phyloP scores from a whole-genome alignment of 2,329 filamentous ascomycete genomes.

The Fusarium virguliforme region DNA sequence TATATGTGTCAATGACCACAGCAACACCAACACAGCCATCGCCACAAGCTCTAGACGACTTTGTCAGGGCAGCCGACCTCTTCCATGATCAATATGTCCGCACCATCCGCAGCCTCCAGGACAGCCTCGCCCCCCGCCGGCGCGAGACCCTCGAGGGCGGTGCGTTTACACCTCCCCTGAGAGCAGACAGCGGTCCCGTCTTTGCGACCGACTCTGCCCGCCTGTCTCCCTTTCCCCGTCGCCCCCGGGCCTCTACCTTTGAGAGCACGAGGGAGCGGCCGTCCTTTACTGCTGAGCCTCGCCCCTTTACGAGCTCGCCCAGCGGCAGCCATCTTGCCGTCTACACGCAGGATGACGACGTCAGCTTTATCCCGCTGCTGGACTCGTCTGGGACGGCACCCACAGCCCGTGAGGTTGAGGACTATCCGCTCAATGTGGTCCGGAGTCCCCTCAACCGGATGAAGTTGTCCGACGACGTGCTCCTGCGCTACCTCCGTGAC shows the following conservation, averaged over 20 bases:
- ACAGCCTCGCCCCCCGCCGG: slow-evolving; percentile 44
- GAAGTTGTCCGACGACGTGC: slow-evolving; percentile 59
- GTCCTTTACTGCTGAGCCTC: slow-evolving; percentile 46
- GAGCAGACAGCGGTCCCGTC: slow-evolving; percentile 44
- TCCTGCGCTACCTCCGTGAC: slow-evolving; percentile 61
- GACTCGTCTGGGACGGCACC: slow-evolving; percentile 22
- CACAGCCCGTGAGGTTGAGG: slow-evolving; percentile 30
- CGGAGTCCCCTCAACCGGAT: slow-evolving; percentile 41
- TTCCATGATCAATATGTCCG: slow-evolving; percentile 57
- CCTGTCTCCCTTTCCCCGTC: slow-evolving; percentile 35
- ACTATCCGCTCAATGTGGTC: slow-evolving; percentile 39
- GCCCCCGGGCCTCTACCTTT: slow-evolving; percentile 52
- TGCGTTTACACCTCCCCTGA: slow-evolving; percentile 52
- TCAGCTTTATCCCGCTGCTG: slow-evolving; percentile 55
- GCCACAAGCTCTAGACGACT: slow-evolving; percentile 53
- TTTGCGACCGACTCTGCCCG: slow-evolving; percentile 41
- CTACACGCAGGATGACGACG: slow-evolving; percentile 52
- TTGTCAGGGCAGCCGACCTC: slow-evolving; percentile 54
- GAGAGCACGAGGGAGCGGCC: slow-evolving; percentile 50
- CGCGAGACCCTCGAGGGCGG: slow-evolving; percentile 43
- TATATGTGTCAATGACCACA: slow-evolving; percentile 43
- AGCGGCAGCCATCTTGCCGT: slow-evolving; percentile 37
- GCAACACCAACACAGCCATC: slow-evolving; percentile 21
- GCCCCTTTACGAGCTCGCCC: slow-evolving; percentile 46
- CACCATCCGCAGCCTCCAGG: slow-evolving; percentile 52